Conservation (phyloP, 1,139 yeast genomes). For the Geotrichum siamense region DNA sequence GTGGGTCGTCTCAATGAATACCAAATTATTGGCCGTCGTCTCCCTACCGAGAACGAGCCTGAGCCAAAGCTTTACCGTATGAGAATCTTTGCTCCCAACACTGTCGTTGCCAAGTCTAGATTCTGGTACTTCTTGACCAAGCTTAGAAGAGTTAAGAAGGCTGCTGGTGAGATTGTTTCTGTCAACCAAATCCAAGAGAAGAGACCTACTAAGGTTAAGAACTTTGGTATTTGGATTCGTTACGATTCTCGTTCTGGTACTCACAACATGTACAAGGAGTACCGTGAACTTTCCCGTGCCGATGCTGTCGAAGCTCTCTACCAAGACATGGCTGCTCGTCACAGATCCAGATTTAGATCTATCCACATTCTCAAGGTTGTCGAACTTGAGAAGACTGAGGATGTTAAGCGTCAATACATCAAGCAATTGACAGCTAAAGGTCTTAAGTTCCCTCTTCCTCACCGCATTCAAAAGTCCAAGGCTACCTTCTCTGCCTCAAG, state of each 20-base stretch:
- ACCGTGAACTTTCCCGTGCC: conserved; percentile 98
- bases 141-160: conserved; percentile 99
- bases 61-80: conserved; percentile 99
- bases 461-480: conserved; percentile 92
- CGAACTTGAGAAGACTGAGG: conserved; percentile 95
- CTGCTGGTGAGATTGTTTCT: conserved; percentile 98
- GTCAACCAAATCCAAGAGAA: conserved; percentile 87
- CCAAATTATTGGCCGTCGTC: conserved; percentile 99
- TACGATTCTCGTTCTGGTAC: conserved; percentile 99
- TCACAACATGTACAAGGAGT: conserved; percentile 99
- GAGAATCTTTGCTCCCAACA: conserved; percentile 99
- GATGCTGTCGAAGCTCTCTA: conserved; percentile 98
- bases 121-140: conserved; percentile 99
- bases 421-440: conserved; percentile 94
- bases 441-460: conserved; percentile 99
- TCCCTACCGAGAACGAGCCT: conserved; percentile 98
- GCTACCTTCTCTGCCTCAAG: conserved; percentile 85
- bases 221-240: conserved; percentile 99
- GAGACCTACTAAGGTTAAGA: conserved; percentile 98
- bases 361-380: conserved; percentile 95
- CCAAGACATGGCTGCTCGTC: conserved; percentile 99
- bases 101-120: conserved; percentile 99
- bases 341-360: conserved; percentile 99
- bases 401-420: conserved; percentile 98
- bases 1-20: conserved; percentile 88